Conservation (phyloP, 2,329 filamentous ascomycete species). For the Bipolaris bicolor region DNA sequence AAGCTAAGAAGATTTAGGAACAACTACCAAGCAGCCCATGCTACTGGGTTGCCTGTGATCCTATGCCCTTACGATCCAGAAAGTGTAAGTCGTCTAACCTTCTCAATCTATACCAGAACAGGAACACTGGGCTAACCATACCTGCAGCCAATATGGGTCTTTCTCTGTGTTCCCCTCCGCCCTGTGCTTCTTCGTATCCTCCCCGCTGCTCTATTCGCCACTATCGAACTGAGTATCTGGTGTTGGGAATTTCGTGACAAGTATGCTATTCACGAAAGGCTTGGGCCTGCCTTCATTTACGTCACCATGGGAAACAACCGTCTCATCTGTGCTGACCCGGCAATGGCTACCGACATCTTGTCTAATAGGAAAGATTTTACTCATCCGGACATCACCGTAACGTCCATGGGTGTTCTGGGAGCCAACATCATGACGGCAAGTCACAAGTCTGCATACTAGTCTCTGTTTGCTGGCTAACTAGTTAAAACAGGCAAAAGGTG, state of each 20-base stretch:
- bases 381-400: constrained; percentile 1
- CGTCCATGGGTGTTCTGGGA: constrained; percentile 3
- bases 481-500: constrained; percentile 3
- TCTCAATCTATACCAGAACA: no score
- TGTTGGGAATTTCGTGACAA: constrained; percentile 26
- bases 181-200: neutral
- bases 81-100: constrained; percentile 4
- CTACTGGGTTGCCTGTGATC: constrained; percentile 3
- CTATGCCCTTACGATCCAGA: constrained; percentile 12
- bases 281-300: constrained; percentile 23
- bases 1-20: neutral
- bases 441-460: neutral
- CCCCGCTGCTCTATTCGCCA: neutral
- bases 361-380: constrained; percentile 7
- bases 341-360: constrained; percentile 4
- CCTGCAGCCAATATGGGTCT: neutral
- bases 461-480: neutral
- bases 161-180: constrained; percentile 3
- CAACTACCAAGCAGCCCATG: constrained; percentile 7
- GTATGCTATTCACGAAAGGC: constrained; percentile 11
- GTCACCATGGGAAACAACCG: constrained; percentile 20
- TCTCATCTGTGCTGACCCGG: constrained; percentile 11
- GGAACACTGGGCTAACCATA: neutral
- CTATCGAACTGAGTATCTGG: constrained; percentile 8
- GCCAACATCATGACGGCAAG: constrained; percentile 3